Percentiles rank a stretch among this genome's conserved stretches.
These are phyloP conservation scores for Xylariaceae sp. DNA, from an alignment of 2,329 filamentous ascomycete genomes.

Conservation along the genomic window DNA sequence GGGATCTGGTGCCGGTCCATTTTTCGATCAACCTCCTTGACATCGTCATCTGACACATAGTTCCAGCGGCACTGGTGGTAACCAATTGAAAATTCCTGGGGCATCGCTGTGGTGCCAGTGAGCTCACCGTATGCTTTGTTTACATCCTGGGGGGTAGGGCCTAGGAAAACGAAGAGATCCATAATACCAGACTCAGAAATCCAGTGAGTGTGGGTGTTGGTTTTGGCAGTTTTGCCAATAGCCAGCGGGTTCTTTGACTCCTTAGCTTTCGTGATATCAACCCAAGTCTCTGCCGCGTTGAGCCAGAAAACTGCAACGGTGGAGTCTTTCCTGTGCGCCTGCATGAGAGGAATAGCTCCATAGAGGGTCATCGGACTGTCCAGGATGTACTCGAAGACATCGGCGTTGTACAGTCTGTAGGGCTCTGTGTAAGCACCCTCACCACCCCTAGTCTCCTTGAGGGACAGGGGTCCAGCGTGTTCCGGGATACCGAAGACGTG, in stretches of 20 bases:
- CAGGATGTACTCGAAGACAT: slow-evolving; percentile 96
- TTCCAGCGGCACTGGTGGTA: slow-evolving; percentile 99
- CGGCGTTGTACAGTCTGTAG: slow-evolving; percentile 91
- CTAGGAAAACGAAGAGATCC: slow-evolving; percentile 92
- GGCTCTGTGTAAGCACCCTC: slow-evolving; percentile 81
- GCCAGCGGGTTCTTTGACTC: slow-evolving; percentile 69
- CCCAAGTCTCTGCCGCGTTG: slow-evolving; percentile 94
- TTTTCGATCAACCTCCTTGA: slow-evolving; percentile 91
- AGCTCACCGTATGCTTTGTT: slow-evolving; percentile 80
- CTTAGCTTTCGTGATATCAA: slow-evolving; percentile 83
- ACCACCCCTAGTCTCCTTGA: slow-evolving; percentile 86
- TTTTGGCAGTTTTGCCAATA: slow-evolving; percentile 63
- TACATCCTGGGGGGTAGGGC: slow-evolving; percentile 77
- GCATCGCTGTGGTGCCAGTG: slow-evolving; percentile 85
- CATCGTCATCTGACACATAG: slow-evolving; percentile 94
- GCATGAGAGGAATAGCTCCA: slow-evolving; percentile 96
- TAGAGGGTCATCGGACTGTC: slow-evolving; percentile 98
- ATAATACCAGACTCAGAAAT: slow-evolving; percentile 87
- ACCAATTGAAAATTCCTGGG: slow-evolving; percentile 84
- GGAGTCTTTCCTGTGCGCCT: slow-evolving; percentile 88
- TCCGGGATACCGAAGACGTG: slow-evolving; percentile 94
- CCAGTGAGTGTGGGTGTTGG: slow-evolving; percentile 88
- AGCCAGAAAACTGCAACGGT: slow-evolving; percentile 97
- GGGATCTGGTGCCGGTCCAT: slow-evolving; percentile 95
- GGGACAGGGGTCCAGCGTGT: slow-evolving; percentile 79